Evolutionary conservation across 352 stramenopile species (phyloP).

Genomic region (Lagenidium giganteum): DNA sequence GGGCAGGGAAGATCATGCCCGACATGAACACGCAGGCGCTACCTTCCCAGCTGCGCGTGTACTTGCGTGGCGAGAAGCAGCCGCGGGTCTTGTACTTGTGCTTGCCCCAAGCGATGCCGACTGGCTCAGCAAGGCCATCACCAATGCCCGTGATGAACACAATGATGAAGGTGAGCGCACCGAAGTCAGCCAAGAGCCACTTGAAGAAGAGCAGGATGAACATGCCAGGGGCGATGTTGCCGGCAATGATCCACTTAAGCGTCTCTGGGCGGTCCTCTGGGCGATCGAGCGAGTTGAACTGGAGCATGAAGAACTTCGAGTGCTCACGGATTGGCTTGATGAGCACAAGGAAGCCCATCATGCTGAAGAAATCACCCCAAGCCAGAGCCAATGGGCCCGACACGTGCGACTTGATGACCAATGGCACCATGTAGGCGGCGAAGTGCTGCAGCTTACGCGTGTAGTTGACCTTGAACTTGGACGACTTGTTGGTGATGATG

Average conservation of each 20-base stretch:
- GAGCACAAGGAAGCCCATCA: constrained; percentile 75
- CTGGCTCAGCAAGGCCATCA: constrained; percentile 70
- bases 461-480: constrained; percentile 86
- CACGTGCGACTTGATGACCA: constrained; percentile 65
- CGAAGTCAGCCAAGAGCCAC: constrained; percentile 59
- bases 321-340: constrained; percentile 80
- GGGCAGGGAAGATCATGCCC: constrained; percentile 68
- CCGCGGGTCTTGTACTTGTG: constrained; percentile 82
- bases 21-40: constrained; percentile 74
- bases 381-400: constrained; percentile 51
- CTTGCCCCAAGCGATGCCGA: constrained; percentile 74
- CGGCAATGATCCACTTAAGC: constrained; percentile 32
- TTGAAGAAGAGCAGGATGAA: constrained; percentile 84
- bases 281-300: constrained; percentile 85
- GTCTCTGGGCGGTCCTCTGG: constrained; percentile 60
- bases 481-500: constrained; percentile 74
- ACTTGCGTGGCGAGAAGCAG: constrained; percentile 77
- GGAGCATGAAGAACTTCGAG: constrained; percentile 83
- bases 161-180: constrained; percentile 34
- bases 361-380: constrained; percentile 80
- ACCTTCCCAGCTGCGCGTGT: constrained; percentile 75
- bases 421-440: constrained; percentile 73
- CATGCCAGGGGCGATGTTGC: constrained; percentile 54
- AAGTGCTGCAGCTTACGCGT: constrained; percentile 79
- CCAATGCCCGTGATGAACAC: constrained; percentile 71